Conservation (phyloP, 176 grass and related monocot species). For the Musa schizocarpa region DNA sequence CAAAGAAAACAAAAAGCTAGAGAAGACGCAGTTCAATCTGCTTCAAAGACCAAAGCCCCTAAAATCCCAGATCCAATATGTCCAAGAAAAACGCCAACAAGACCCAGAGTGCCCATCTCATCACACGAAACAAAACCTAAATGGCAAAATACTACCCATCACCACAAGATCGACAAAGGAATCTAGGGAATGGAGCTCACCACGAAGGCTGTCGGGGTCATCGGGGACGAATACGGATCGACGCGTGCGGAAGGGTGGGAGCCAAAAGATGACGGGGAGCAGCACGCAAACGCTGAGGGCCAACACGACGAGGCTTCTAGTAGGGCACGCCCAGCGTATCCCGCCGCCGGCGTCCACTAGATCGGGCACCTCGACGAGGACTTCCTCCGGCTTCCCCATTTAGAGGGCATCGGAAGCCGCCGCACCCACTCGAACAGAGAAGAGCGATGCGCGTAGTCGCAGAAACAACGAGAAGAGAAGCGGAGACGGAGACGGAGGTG, state of each 20-base stretch:
- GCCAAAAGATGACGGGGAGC: conserved; percentile 40
- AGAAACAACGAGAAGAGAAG: neutral
- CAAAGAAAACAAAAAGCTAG: too few species aligned
- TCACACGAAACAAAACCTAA: neutral
- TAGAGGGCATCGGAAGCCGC: conserved; percentile 26
- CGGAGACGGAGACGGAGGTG: neutral
- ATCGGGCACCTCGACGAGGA: conserved; percentile 38
- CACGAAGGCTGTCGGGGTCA: conserved; percentile 31
- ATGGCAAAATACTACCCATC: neutral
- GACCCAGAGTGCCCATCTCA: neutral
- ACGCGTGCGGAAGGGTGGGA: conserved; percentile 23
- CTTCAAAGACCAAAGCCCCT: neutral
- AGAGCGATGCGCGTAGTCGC: neutral
- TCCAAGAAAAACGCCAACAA: neutral
- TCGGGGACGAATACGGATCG: conserved; percentile 30
- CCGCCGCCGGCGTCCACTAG: neutral
- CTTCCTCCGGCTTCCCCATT: conserved; percentile 70
- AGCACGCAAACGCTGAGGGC: conserved; percentile 39
- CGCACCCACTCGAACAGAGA: neutral
- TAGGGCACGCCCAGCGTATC: conserved; percentile 1
- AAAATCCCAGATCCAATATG: neutral
- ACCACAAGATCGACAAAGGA: neutral
- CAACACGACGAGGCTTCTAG: conserved; percentile 37
- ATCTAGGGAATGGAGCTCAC: conserved; percentile 14
- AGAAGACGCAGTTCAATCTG: neutral